Percentiles rank a stretch among this genome's conserved stretches.
Conservation (phyloP, 306 rosid genomes). For the Fagus sylvatica region DNA sequence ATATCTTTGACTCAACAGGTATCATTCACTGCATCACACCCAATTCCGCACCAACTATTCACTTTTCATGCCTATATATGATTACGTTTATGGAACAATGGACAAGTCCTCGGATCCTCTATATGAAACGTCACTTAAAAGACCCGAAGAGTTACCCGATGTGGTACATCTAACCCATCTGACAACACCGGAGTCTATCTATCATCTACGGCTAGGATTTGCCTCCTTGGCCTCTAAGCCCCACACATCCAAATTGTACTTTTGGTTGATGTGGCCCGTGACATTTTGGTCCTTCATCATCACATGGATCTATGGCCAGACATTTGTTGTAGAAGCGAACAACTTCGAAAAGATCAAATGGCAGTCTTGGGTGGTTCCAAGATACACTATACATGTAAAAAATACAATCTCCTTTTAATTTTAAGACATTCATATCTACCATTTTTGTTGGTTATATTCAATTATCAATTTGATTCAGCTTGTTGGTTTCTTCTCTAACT, state of each 20-base stretch:
- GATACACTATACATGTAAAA: constrained; percentile 24
- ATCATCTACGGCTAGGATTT: constrained; percentile 33
- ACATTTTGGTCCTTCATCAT: constrained; percentile 31
- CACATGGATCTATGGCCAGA: constrained; percentile 22
- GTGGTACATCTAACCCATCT: constrained; percentile 42
- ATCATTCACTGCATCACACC: constrained; percentile 49
- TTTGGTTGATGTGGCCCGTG: constrained; percentile 42
- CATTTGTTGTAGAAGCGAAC: constrained; percentile 35
- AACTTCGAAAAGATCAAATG: constrained; percentile 25
- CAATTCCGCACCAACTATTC: constrained; percentile 46
- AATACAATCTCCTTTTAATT: no score
- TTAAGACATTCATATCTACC: no score
- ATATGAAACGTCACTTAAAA: constrained; percentile 15
- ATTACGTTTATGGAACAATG: constrained; percentile 32
- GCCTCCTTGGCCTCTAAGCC: constrained; percentile 40
- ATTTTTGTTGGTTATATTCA: neutral
- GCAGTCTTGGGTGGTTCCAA: constrained; percentile 47
- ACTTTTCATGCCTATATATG: constrained; percentile 43
- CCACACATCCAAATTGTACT: constrained; percentile 27
- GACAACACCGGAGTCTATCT: constrained; percentile 37
- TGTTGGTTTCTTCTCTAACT: neutral
- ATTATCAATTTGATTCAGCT: neutral
- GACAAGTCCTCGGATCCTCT: constrained; percentile 32
- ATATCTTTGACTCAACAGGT: constrained; percentile 14
- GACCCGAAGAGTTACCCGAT: constrained; percentile 31